Evolutionary conservation across 2,329 filamentous ascomycete species (phyloP), one percentile per base, ranked within the genome.

Genomic region (Colletotrichum siamense): DNA sequence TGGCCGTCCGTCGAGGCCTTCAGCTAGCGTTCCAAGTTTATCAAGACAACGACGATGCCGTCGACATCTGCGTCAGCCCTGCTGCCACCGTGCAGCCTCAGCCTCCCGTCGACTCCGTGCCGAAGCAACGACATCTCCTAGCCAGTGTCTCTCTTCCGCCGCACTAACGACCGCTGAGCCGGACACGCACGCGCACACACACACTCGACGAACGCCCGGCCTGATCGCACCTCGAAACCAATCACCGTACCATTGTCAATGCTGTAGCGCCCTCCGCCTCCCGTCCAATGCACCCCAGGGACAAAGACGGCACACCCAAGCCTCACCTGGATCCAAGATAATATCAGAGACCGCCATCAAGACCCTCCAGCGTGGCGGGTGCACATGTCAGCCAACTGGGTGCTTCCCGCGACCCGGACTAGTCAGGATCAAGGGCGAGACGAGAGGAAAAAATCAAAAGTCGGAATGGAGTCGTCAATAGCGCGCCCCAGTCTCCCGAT

Each of bases 391-490:
- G 52, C 61, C 71, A 77, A 75, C 66, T 61, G 75, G 66, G 66
- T 69, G 26, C 59, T 39, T 61, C 71, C 71, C 74, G 66, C 18
- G 12, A 12, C 22, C 49, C n/a, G 61, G 30, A 32, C 74, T 77
- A 71, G 75, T 67, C 61, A 65, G 75, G 74, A 65, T 70, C 49
- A 69, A 59, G 70, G 73, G 30, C 73, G 68, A 65, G 44, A 24
- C 13, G 66, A 6, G 49, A 71, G 8, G 28, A 9, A 28, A 39
- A 57, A 63, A 26, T 26, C 30, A 63, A 52, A 13, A 34, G n/a
- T 52, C 57, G 49, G 66, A 57, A 75, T n/a, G 52, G 62, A 28
- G 44, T 59, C 28, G 39, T 39, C 30, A 65, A 65, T 64, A 69
- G 64, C 36, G 26, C 64, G 63, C 61, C 70, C 70, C 28, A 49